phyloP scores from a whole-genome alignment of 192 early-diverging fungal genomes.

The Coemansia sp. region DNA sequence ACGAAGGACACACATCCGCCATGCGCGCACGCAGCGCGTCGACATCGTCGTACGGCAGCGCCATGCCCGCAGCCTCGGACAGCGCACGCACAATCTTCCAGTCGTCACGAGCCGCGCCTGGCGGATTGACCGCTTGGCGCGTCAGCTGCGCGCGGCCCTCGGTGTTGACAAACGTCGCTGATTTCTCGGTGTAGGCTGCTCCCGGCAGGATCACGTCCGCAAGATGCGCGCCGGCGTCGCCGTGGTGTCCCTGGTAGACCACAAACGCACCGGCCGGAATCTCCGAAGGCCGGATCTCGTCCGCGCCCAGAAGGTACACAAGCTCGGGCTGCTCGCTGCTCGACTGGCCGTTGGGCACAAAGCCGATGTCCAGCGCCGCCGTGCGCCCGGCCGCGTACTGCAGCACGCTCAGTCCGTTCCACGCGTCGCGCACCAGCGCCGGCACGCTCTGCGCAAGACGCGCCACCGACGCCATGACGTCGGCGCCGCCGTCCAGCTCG shows the following conservation, averaged over 20 bases:
- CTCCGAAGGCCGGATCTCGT: constrained; percentile 74
- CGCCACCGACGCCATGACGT: constrained; percentile 75
- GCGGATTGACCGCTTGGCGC: constrained; percentile 87
- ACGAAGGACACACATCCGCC: constrained; percentile 80
- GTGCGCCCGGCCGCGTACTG: constrained; percentile 86
- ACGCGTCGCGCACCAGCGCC: constrained; percentile 70
- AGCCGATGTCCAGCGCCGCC: constrained; percentile 91
- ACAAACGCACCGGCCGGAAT: constrained; percentile 92
- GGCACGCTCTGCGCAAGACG: constrained; percentile 70
- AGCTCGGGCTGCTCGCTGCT: constrained; percentile 58
- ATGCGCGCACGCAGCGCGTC: constrained; percentile 81
- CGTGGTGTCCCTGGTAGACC: constrained; percentile 99
- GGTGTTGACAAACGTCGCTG: constrained; percentile 94
- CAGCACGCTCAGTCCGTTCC: constrained; percentile 92
- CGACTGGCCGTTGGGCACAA: constrained; percentile 63
- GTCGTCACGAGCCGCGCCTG: constrained; percentile 91
- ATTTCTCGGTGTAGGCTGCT: constrained; percentile 95
- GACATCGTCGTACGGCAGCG: constrained; percentile 90
- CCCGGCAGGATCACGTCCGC: constrained; percentile 97
- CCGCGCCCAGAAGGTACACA: constrained; percentile 91
- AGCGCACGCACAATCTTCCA: constrained; percentile 99
- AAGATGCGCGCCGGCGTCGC: constrained; percentile 90
- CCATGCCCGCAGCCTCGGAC: constrained; percentile 83
- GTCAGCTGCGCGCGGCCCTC: constrained; percentile 94
- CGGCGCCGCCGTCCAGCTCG: constrained; percentile 68